Evolutionary conservation across 1,139 yeast species (phyloP).

Genomic region (Meyerozyma elateridarum): DNA sequence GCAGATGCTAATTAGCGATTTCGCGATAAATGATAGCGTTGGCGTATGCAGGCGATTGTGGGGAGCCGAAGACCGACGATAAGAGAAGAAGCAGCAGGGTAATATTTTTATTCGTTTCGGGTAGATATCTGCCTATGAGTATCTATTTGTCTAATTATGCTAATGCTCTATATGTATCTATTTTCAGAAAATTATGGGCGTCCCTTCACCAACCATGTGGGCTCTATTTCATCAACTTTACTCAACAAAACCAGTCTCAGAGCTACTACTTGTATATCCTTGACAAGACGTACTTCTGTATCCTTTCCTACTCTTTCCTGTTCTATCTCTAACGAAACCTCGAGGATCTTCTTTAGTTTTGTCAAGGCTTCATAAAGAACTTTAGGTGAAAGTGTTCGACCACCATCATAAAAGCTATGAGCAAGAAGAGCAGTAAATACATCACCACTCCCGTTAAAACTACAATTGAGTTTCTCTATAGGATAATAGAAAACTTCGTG

Average conservation of each 20-base stretch:
- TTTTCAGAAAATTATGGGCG: no score
- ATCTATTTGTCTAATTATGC: no score
- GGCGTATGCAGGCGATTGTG: no score
- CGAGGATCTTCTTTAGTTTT: constrained; percentile 28
- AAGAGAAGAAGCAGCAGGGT: no score
- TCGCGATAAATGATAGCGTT: no score
- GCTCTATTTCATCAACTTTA: no score
- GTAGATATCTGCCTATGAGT: no score
- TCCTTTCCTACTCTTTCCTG: constrained; percentile 1
- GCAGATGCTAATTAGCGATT: no score
- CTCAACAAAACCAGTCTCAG: constrained; percentile 4
- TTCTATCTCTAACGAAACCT: constrained; percentile 24
- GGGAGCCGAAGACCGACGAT: no score
- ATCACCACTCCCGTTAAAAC: constrained; percentile 45
- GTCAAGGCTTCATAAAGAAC: constrained; percentile 25
- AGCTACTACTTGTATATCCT: constrained; percentile 2
- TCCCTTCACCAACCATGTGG: no score
- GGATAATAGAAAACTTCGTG: constrained; percentile 23
- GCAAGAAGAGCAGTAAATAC: constrained; percentile 39
- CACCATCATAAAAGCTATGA: constrained; percentile 23
- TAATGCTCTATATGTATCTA: no score
- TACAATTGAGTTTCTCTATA: constrained; percentile 29
- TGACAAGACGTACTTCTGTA: not conserved
- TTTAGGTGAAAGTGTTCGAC: constrained; percentile 19
- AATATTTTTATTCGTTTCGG: no score